Evolutionary conservation across 2,329 filamentous ascomycete genomes (phyloP), one percentile per base, ranked within the genome.

Genomic region (Chalaropsis thielavioides): DNA sequence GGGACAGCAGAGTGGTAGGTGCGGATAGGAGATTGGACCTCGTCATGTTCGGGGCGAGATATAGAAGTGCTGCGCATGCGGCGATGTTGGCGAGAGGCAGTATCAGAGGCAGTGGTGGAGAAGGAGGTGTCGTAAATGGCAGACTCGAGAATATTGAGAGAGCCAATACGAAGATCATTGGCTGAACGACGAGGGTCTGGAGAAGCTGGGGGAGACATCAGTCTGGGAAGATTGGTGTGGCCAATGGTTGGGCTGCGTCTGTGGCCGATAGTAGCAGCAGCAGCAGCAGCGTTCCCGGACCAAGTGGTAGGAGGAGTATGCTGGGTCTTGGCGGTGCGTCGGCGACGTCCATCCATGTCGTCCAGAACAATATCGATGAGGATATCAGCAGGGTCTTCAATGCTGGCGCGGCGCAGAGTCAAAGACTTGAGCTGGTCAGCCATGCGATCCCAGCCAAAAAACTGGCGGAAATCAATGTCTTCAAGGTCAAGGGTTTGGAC

Each of bases 391-490:
- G 90, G 90, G 72, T 99, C 92, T 68, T 96, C 91, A 56, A 99
- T 81, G 68, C 87, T 85, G 64, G 89, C 92, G 70, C 91, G 85
- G 76, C 91, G 96, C 69, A 99, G 79, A 1, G 89, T 94, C 69
- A 99, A 79, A 68, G 90, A 95, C 67, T 91, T 86, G 68, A 99
- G 78, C 74, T 96, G 92, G 72, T 99, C 94, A 8, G 94, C 89
- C 65, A 97, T 77, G 66, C 89, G 85, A 73, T 99, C 92, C 94
- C 94, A 99, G 66, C 94, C 94, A 75, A 91, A 96, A 76, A 97
- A 96, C 71, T 96, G 92, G 68, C 94, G 85, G 73, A 96, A 96
- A 75, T 99, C 94, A 72, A 97, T 88, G 76, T 95, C 92, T 76
- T 87, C 92, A 63, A 99, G 89, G 74, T 99, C 94, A 69, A 99